Conservation (phyloP, 495 filamentous ascomycete genomes). For the Sphaerosporella brunnea region DNA sequence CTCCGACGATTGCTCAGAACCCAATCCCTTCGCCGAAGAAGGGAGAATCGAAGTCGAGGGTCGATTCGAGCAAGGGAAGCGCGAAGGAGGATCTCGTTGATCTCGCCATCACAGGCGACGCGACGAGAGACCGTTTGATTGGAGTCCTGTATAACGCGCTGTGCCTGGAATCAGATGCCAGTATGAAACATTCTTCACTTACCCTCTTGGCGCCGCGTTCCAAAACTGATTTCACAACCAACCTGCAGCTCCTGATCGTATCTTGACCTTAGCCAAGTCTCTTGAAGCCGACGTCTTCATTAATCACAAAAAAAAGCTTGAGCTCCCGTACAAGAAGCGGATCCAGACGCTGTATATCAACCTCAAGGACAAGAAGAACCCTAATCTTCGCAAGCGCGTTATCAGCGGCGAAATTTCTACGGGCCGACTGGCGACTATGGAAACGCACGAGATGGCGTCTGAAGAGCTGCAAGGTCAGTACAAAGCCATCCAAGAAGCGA, state of each 20-base stretch:
- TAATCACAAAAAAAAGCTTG: conserved; percentile 45
- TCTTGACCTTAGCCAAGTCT: conserved; percentile 43
- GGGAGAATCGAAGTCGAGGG: conserved; percentile 41
- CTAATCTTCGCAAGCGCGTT: conserved; percentile 53
- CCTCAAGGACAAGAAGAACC: conserved; percentile 79
- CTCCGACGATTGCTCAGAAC: conserved; percentile 27
- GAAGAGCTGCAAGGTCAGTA: conserved; percentile 50
- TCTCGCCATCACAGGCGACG: conserved; percentile 47
- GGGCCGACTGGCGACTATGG: conserved; percentile 51
- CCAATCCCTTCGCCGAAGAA: conserved; percentile 31
- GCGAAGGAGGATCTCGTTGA: conserved; percentile 67
- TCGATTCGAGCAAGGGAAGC: conserved; percentile 58
- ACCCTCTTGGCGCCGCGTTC: too few relatives aligned
- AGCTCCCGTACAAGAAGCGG: conserved; percentile 58
- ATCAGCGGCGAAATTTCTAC: conserved; percentile 52
- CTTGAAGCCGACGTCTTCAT: conserved; percentile 57
- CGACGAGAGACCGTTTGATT: conserved; percentile 58
- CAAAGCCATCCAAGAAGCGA: conserved; percentile 57
- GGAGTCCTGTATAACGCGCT: conserved; percentile 83
- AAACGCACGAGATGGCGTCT: conserved; percentile 52
- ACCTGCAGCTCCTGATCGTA: conserved; percentile 28
- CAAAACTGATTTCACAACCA: too few relatives aligned
- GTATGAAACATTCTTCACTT: conserved; percentile 28
- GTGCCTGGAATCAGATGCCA: conserved; percentile 39
- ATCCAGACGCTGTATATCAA: conserved; percentile 83